A percentile compares a stretch with the other conserved stretches of the same genome.
These are phyloP conservation scores for Pseudopyrenochaeta lycopersici DNA, from an alignment of 2,329 filamentous ascomycete genomes.

Conservation along the genomic window DNA sequence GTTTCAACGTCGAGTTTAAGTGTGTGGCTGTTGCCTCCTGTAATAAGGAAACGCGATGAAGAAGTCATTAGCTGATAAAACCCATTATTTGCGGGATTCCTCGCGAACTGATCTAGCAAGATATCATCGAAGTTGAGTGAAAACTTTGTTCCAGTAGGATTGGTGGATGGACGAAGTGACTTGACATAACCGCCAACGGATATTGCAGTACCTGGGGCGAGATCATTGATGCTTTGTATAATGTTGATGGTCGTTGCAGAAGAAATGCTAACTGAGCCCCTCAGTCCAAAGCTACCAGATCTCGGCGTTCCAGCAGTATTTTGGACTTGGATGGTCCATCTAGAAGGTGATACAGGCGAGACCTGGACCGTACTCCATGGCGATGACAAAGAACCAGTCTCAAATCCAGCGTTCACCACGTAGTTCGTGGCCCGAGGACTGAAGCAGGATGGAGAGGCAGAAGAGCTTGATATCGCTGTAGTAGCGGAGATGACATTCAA, in stretches of 20 bases:
- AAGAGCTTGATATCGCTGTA: background rate
- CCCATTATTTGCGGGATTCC: background rate
- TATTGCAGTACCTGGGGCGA: background rate
- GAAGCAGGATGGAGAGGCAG: background rate
- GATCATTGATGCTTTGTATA: background rate
- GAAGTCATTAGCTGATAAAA: background rate
- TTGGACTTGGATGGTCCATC: background rate
- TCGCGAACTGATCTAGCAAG: background rate
- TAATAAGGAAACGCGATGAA: background rate
- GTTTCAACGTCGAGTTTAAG: background rate
- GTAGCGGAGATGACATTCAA: background rate
- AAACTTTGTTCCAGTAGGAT: background rate
- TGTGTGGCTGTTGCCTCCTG: background rate
- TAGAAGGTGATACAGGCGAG: background rate
- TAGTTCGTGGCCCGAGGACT: background rate
- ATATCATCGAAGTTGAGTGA: background rate
- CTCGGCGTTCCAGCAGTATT: background rate
- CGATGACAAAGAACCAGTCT: background rate
- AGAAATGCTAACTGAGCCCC: background rate
- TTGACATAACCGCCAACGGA: background rate
- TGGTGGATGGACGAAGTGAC: background rate
- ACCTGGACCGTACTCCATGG: background rate
- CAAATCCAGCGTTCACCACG: background rate
- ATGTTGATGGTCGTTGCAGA: background rate
- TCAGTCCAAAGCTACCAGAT: background rate